Base-by-base conservation (phyloP, 2,329 filamentous ascomycete species). In the Sclerotiophoma versabilis region DNA sequence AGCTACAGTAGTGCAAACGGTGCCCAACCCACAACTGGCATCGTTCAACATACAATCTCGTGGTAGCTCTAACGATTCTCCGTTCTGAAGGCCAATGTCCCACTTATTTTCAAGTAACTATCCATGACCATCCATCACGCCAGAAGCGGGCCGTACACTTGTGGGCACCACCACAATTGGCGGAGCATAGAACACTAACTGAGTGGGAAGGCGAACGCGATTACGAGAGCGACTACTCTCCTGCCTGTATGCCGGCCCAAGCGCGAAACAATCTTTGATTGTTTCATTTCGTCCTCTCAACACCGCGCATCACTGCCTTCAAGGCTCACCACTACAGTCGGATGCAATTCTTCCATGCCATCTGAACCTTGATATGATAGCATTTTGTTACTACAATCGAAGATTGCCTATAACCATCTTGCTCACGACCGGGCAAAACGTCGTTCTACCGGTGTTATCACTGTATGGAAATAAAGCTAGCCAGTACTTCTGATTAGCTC, bases 101-200 rank as follows among this genome's bases (percentile, higher is more conserved):
- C 17, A 20, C n/a, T n/a, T n/a, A n/a, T n/a, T n/a, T n/a, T n/a
- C n/a, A n/a, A n/a, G n/a, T n/a, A n/a, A n/a, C n/a, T n/a, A n/a
- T n/a, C n/a, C n/a, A n/a, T n/a, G n/a, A n/a, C n/a, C n/a, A n/a
- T n/a, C n/a, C n/a, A 42, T 53, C 42, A 39, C 37, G 32, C 45
- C 39, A 49, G 20, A 27, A 49, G 50, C 44, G 44, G 50, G 33
- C 38, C 36, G 17, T 15, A 34, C 11, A 34, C 36, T 17, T 25
- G 36, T 20, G 12, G 17, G 27, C 30, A 25, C n/a, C 23, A 32
- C 19, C 14, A 38, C n/a, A 3, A 44, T 44, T 44, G 17, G 45
- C 20, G 29, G 45, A 39, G 34, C 6, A 17, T 44, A 8, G 19
- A 11, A 23, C 5, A 19, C 14, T 17, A 7, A 32, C 32, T 23